A percentile compares a stretch with the other conserved stretches of the same genome.
phyloP scores from a whole-genome alignment of 2,329 filamentous ascomycete genomes.

The Nigrospora sphaerica region DNA sequence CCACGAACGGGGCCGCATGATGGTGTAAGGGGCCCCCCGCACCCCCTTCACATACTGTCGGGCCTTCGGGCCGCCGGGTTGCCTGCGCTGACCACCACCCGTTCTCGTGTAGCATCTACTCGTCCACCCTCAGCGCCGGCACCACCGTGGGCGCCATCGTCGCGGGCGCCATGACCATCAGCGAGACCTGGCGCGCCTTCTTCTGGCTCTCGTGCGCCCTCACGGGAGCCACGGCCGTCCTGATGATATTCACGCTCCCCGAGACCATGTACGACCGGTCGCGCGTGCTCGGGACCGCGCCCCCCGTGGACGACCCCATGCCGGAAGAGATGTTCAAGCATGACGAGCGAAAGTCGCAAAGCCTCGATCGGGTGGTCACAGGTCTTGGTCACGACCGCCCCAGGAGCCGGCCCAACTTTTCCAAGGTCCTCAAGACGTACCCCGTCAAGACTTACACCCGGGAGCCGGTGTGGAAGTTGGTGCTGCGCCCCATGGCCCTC shows the following conservation, averaged over 20 bases:
- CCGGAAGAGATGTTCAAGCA: no score
- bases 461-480: conserved; percentile 3
- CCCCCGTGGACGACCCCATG: no score
- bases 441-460: no score
- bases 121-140: conserved; percentile 31
- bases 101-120: conserved; percentile 26
- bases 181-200: no score
- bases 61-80: not conserved
- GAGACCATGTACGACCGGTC: no score
- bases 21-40: conserved; percentile 32
- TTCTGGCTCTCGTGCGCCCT: no score
- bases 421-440: conserved; percentile 26
- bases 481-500: conserved; percentile 40
- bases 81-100: no score
- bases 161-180: conserved; percentile 16
- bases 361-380: conserved; percentile 9
- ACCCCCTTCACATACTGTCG: conserved; percentile 1
- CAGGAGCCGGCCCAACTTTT: conserved; percentile 37
- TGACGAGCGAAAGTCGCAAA: no score
- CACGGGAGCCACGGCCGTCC: no score
- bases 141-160: conserved; percentile 35
- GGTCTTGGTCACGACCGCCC: conserved; percentile 24
- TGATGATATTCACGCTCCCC: no score
- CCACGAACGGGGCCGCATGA: conserved; percentile 45
- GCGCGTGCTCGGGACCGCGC: no score